Evolutionary conservation across 805 yeast species (phyloP), one percentile per base, ranked within the genome.

Genomic region (Saccharomycopsis olivae): DNA sequence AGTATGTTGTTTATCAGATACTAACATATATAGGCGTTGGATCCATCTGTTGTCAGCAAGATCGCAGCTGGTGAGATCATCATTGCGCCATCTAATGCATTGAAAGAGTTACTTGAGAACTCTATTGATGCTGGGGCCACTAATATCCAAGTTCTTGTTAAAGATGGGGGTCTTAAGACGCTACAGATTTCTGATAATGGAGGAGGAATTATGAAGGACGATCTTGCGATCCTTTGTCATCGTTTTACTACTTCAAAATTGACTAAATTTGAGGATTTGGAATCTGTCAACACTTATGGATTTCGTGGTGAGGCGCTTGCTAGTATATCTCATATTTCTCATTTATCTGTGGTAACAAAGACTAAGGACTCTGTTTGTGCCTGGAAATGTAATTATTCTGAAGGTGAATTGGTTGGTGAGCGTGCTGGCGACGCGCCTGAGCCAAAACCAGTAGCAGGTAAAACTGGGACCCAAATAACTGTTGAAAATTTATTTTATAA

Each of bases 41-140:
- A 80, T 33, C 62, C 62, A 13, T 56, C 73, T 2, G 96, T 88
- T 16, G 83, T 92, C 36, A 88, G 87, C 56, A 73, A 79, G 46
- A 92, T 92, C 20, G 98, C 98, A 0, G 98, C 98, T 1, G 98
- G 98, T 1, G 97, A 92, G 61, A 85, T 92, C 59, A 84, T 92
- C 42, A 71, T 88, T 20, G 89, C 88, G 3, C 97, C 98, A 0
- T 82, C 89, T 0, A 92, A 89, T 56, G 98, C 98, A 0, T 62
- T 92, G 31, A 92, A 92, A 55, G 98, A 92, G 57, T 64, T 92
- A 63, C 62, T 92, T 45, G 98, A 92, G 60, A 92, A 92, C 63
- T 73, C 94, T 4, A 75, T 92, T 10, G 98, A 92, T 56, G 96
- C 98, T 0, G 66, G 70, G 0, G 64, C 94, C 10, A 68, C 88